Evolutionary conservation across 1,284 basidiomycete species (phyloP), one percentile per base, ranked within the genome.

Genomic region (Inonotus obliquus): DNA sequence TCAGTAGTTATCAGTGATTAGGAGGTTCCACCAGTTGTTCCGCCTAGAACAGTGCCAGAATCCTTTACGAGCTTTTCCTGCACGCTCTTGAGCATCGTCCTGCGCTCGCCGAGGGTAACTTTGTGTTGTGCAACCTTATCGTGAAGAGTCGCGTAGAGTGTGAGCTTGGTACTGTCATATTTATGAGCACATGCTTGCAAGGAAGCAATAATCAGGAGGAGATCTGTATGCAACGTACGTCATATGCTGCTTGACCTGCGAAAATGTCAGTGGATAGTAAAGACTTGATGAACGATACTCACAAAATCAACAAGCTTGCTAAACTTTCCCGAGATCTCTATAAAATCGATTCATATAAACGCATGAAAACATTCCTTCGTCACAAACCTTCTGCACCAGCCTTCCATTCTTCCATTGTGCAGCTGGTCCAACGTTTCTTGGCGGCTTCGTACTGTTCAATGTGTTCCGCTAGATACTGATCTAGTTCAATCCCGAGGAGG

Each of bases 381-480:
- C 29, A 51, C 54, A 35, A 11, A 66, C 66, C 66, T 48, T 61
- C 39, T 13, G 65, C 63, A 10, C 66, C 66, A 11, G 41, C 51
- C 55, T 63, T 53, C 66, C 66, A 67, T 49, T 67, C 66, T 14
- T 67, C 65, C 13, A 64, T 52, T 19, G 63, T 57, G 45, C 66
- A 65, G 19, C 57, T 54, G 13, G 63, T 61, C 65, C 66, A 67
- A 19, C 61, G 58, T 45, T 44, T 61, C 54, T 60, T 65, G 13
- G 61, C 63, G n/a, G 63, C 53, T 44, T 66, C 63, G 52, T 67
- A 67, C 21, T 53, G 29, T 19, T 63, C 66, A 13, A 60, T 45
- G 39, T 67, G 60, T 10, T 54, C 45, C 6, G 19, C 32, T 27
- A 67, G 13, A 41, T 63, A 67, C 5, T 51, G 47, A 39, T 65